Evolutionary conservation across 305 asterid species (phyloP).

Genomic region (Stenogyne calaminthoides): DNA sequence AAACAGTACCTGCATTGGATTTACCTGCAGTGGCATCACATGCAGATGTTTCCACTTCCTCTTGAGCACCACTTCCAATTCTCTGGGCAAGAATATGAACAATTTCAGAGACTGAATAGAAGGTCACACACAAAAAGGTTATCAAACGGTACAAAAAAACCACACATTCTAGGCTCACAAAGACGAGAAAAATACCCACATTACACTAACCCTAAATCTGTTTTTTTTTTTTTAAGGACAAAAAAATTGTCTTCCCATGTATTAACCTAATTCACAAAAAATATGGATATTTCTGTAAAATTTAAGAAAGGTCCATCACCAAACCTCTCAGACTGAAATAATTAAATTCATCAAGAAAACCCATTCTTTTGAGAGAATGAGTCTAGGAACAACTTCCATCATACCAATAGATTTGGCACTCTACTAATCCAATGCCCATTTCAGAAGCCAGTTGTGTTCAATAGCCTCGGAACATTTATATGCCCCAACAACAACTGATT

Average conservation of each 20-base stretch:
- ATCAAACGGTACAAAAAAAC: constrained; percentile 14
- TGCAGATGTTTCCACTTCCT: constrained; percentile 82
- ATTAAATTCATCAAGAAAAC: background rate
- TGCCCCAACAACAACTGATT: constrained; percentile 11
- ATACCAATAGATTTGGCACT: constrained; percentile 15
- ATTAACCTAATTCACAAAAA: background rate
- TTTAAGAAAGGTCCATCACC: background rate
- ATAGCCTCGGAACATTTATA: constrained; percentile 17
- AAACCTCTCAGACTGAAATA: background rate
- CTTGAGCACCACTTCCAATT: constrained; percentile 58
- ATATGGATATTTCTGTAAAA: background rate
- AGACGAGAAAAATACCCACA: background rate
- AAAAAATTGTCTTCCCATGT: background rate
- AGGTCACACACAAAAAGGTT: constrained; percentile 4
- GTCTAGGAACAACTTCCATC: background rate
- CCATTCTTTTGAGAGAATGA: background rate
- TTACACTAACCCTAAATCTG: background rate
- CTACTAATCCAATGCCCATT: background rate
- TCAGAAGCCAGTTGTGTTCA: constrained; percentile 5
- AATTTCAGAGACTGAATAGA: constrained; percentile 28
- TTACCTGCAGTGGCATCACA: constrained; percentile 70
- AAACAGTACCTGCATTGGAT: constrained; percentile 29
- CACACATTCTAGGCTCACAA: constrained; percentile 10
- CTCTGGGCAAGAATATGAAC: constrained; percentile 53
- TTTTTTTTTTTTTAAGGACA: background rate